These are phyloP conservation scores for Colletotrichum sp. DNA, from an alignment of 2,329 filamentous ascomycete species.

Conservation along the genomic window DNA sequence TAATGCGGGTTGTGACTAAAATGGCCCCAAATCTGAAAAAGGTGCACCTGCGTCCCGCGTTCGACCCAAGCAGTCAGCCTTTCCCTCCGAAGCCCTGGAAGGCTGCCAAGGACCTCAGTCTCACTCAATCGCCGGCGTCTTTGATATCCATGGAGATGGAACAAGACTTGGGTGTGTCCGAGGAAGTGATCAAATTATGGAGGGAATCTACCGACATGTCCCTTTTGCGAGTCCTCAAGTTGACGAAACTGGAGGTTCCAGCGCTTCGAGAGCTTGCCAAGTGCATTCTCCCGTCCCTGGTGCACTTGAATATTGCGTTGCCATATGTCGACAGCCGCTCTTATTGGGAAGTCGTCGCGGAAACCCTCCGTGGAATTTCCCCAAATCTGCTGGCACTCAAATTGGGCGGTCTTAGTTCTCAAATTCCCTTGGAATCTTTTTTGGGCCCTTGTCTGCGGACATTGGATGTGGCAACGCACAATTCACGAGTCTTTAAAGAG, in stretches of 20 bases:
- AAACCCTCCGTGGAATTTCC: not conserved
- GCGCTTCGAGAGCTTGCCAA: not conserved
- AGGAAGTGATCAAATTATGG: not conserved
- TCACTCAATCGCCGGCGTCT: not conserved
- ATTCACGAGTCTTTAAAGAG: not conserved
- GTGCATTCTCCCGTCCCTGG: not conserved
- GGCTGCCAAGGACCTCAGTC: not conserved
- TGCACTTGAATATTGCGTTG: not conserved
- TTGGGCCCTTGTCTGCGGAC: not conserved
- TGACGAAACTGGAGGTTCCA: not conserved
- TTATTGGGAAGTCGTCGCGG: not conserved
- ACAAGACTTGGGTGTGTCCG: not conserved
- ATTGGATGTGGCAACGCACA: not conserved
- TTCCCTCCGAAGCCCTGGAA: not conserved
- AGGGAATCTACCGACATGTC: not conserved
- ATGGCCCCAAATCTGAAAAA: not conserved
- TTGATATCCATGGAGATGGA: not conserved
- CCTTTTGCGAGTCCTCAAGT: not conserved
- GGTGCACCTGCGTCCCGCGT: not conserved
- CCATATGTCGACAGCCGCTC: not conserved
- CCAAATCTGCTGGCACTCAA: rapidly evolving
- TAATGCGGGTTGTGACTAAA: not conserved
- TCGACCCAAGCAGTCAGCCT: not conserved
- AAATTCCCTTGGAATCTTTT: not conserved
- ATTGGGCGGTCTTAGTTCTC: not conserved